Percentiles rank a stretch among this genome's conserved stretches.
These are phyloP conservation scores for Xylaria hypoxylon DNA, from an alignment of 2,329 filamentous ascomycete genomes.

Conservation along the genomic window DNA sequence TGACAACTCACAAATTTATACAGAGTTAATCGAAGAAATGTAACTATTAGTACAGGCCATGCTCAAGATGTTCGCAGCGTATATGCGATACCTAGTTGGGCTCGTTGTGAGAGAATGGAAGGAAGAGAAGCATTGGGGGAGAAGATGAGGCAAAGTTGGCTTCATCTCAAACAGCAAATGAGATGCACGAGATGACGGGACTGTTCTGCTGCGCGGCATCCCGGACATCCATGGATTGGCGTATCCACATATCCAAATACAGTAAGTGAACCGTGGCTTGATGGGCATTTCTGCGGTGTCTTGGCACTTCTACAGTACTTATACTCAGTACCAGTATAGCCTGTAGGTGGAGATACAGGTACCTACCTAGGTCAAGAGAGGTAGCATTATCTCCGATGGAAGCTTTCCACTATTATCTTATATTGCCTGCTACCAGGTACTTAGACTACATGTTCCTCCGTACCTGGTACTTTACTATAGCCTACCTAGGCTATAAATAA, in stretches of 20 bases:
- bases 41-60: slow-evolving; percentile 45
- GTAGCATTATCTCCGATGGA: too few relatives aligned
- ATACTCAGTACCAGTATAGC: too few relatives aligned
- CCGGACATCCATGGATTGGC: slow-evolving; percentile 10
- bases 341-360: too few relatives aligned
- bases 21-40: slow-evolving; percentile 42
- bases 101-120: slow-evolving; percentile 13
- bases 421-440: too few relatives aligned
- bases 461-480: too few relatives aligned
- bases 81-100: slow-evolving; percentile 27
- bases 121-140: slow-evolving; percentile 19
- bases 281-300: slow-evolving; percentile 13
- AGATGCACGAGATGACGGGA: slow-evolving; percentile 31
- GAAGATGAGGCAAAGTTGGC: slow-evolving; percentile 40
- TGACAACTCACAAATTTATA: slow-evolving; percentile 48
- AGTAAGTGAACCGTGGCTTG: slow-evolving; percentile 38
- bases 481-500: too few relatives aligned
- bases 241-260: slow-evolving; percentile 30
- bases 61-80: slow-evolving; percentile 37
- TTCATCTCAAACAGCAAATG: slow-evolving; percentile 39
- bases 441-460: too few relatives aligned
- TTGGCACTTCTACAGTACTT: slow-evolving; percentile 7
- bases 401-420: too few relatives aligned
- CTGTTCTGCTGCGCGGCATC: slow-evolving; percentile 31
- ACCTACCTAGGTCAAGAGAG: too few relatives aligned